Conservation (phyloP, 2,329 filamentous ascomycete species). For the Ramichloridium luteum region DNA sequence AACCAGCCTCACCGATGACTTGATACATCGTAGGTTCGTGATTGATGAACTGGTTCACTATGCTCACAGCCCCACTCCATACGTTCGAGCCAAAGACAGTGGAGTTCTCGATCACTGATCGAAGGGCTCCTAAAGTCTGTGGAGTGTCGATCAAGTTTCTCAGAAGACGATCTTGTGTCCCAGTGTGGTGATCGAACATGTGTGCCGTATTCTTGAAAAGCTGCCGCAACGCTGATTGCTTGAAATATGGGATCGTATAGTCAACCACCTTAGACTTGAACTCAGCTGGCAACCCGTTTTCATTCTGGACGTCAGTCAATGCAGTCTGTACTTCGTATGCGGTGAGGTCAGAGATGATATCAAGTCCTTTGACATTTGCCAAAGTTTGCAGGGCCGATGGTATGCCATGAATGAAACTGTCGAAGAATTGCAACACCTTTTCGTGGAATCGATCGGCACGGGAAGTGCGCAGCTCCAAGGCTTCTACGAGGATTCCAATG, state of each 20-base stretch:
- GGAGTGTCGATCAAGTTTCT: conserved; percentile 92
- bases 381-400: conserved; percentile 75
- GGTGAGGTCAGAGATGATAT: conserved; percentile 79
- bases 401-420: conserved; percentile 69
- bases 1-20: conserved; percentile 84
- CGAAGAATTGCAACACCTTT: conserved; percentile 74
- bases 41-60: conserved; percentile 92
- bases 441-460: conserved; percentile 76
- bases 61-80: conserved; percentile 88
- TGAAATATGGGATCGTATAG: conserved; percentile 84
- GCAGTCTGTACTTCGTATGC: conserved; percentile 64
- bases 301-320: conserved; percentile 51
- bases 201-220: conserved; percentile 93
- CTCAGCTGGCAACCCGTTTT: conserved; percentile 57
- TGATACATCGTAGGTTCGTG: conserved; percentile 97
- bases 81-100: conserved; percentile 77
- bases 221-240: conserved; percentile 88
- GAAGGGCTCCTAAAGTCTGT: conserved; percentile 65
- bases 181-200: conserved; percentile 72
- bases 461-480: conserved; percentile 67
- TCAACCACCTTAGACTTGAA: conserved; percentile 77
- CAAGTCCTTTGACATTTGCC: conserved; percentile 70
- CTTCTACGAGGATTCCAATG: conserved; percentile 79
- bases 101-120: conserved; percentile 69
- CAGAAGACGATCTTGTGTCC: conserved; percentile 78